Percentiles rank a stretch among this genome's conserved stretches.
Conservation (phyloP, 2,329 filamentous ascomycete genomes). For the Fulvia fulva region DNA sequence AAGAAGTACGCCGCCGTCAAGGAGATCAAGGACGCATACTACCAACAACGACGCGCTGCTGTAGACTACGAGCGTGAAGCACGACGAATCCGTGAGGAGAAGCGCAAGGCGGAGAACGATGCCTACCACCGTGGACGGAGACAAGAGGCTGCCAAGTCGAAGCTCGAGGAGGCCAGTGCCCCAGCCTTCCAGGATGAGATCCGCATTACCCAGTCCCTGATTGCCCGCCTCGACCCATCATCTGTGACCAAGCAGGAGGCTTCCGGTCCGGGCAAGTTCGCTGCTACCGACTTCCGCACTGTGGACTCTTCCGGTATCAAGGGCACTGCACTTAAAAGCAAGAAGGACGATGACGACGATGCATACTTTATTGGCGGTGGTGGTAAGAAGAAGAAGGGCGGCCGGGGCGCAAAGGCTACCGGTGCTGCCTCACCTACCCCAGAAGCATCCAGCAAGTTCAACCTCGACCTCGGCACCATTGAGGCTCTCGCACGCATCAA, state of each 20-base stretch:
- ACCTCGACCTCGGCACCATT: conserved; percentile 83
- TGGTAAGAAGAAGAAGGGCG: conserved; percentile 83
- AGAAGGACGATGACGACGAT: conserved; percentile 73
- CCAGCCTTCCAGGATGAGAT: conserved; percentile 93
- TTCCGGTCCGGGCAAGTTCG: conserved; percentile 62
- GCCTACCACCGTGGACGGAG: conserved; percentile 67
- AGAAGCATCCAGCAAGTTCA: conserved; percentile 60
- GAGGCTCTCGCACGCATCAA: conserved; percentile 82
- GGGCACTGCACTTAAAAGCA: conserved; percentile 80
- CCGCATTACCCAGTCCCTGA: conserved; percentile 77
- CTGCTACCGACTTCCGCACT: conserved; percentile 73
- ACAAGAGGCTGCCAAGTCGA: conserved; percentile 70
- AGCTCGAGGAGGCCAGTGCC: conserved; percentile 76
- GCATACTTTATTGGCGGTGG: conserved; percentile 70
- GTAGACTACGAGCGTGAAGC: conserved; percentile 79
- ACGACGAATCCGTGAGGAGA: conserved; percentile 70
- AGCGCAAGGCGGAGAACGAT: conserved; percentile 75
- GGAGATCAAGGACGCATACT: conserved; percentile 87
- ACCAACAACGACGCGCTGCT: conserved; percentile 74
- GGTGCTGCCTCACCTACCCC: conserved; percentile 50
- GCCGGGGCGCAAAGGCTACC: conserved; percentile 64
- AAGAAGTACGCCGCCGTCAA: conserved; percentile 78
- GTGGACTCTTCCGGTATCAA: conserved; percentile 82
- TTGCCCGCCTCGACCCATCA: conserved; percentile 85
- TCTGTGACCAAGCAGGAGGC: conserved; percentile 60